phyloP scores from a whole-genome alignment of 495 filamentous ascomycete species.

The Aspergillus ellipticus region DNA sequence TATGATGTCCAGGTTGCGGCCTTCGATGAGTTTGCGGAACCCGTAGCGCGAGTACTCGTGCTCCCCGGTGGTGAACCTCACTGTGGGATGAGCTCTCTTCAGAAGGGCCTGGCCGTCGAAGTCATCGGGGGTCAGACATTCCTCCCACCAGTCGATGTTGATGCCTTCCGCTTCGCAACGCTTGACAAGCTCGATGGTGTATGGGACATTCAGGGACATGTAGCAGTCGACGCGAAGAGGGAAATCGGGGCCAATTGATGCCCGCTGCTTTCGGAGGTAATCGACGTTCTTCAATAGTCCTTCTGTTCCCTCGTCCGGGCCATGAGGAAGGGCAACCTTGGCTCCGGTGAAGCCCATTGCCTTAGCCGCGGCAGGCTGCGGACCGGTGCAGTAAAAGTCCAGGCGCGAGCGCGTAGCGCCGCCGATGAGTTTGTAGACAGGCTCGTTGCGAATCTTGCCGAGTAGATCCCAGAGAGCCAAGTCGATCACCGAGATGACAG shows the following conservation, averaged over 20 bases:
- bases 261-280: conserved; percentile 79
- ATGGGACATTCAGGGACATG: conserved; percentile 88
- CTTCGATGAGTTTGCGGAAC: conserved; percentile 90
- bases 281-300: conserved; percentile 85
- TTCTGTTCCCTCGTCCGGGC: conserved; percentile 76
- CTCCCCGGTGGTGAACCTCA: conserved; percentile 93
- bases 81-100: conserved; percentile 82
- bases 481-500: conserved; percentile 90
- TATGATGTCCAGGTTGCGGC: conserved; percentile 86
- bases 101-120: conserved; percentile 83
- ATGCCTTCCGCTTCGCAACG: conserved; percentile 72
- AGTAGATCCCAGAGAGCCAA: conserved; percentile 87
- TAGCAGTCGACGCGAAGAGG: conserved; percentile 95
- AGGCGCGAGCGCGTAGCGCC: conserved; percentile 75
- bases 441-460: conserved; percentile 85
- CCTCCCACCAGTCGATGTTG: conserved; percentile 96
- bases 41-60: conserved; percentile 91
- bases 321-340: conserved; percentile 85
- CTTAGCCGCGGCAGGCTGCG: conserved; percentile 73
- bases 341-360: conserved; percentile 81
- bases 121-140: conserved; percentile 85
- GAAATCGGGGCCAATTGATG: conserved; percentile 81
- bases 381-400: conserved; percentile 92
- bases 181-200: conserved; percentile 86
- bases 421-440: conserved; percentile 91